phyloP scores from a whole-genome alignment of 2,329 filamentous ascomycete genomes.

The Dryadomyces sulphureus region DNA sequence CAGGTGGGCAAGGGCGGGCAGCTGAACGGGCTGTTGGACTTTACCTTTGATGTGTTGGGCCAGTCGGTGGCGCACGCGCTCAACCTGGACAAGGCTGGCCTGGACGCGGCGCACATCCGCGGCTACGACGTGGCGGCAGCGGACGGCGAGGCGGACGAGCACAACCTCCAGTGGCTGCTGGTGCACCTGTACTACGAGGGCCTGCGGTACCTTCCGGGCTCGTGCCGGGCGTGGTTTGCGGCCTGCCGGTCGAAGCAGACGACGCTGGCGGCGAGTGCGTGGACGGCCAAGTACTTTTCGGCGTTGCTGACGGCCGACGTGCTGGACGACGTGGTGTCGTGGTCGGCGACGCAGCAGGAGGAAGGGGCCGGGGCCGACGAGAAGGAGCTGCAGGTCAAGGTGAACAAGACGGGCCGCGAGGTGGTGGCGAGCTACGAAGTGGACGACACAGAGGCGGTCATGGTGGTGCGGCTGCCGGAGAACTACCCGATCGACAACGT shows the following conservation, averaged over 20 bases:
- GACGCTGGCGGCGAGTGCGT: slow-evolving; percentile 61
- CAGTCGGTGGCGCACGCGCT: slow-evolving; percentile 60
- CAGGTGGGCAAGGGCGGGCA: slow-evolving; percentile 63
- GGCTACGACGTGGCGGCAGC: slow-evolving; percentile 36
- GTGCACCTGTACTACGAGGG: slow-evolving; percentile 75
- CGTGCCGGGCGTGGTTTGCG: slow-evolving; percentile 76
- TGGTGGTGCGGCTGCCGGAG: slow-evolving; percentile 65
- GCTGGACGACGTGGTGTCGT: slow-evolving; percentile 52
- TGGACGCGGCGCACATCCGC: slow-evolving; percentile 40
- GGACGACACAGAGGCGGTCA: slow-evolving; percentile 72
- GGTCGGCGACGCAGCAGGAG: slow-evolving; percentile 41
- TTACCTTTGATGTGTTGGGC: slow-evolving; percentile 73
- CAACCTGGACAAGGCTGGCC: slow-evolving; percentile 55
- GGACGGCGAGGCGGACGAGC: slow-evolving; percentile 47
- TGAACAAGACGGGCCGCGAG: slow-evolving; percentile 57
- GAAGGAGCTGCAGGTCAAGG: slow-evolving; percentile 49
- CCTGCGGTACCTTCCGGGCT: slow-evolving; percentile 60
- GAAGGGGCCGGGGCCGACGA: slow-evolving; percentile 23
- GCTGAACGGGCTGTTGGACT: slow-evolving; percentile 55
- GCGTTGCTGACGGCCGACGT: slow-evolving; percentile 51
- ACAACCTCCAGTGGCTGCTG: slow-evolving; percentile 69
- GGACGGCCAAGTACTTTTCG: slow-evolving; percentile 77
- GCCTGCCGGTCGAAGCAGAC: slow-evolving; percentile 70
- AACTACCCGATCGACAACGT: slow-evolving; percentile 75
- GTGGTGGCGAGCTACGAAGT: slow-evolving; percentile 74